These are phyloP conservation scores for Aristolochia californica DNA, from an alignment of 164 flowering plant species.

Conservation along the genomic window DNA sequence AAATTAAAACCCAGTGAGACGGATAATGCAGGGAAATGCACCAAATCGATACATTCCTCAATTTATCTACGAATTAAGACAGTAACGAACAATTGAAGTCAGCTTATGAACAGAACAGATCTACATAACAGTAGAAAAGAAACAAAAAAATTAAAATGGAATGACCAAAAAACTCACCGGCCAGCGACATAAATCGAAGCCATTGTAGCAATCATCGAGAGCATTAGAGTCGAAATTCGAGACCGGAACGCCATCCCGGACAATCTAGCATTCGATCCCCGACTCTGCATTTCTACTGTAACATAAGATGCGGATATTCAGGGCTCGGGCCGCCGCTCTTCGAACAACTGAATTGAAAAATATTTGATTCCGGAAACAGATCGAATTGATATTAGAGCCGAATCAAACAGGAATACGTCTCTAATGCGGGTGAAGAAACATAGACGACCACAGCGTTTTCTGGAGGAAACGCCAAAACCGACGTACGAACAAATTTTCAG, in stretches of 20 bases:
- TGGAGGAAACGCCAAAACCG: background rate
- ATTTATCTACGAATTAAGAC: background rate
- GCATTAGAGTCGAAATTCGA: constrained; percentile 42
- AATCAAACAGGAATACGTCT: background rate
- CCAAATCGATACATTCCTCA: background rate
- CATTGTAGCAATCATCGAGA: constrained; percentile 73
- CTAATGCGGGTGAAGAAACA: too few relatives aligned
- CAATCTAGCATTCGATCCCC: constrained; percentile 43
- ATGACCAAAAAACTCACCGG: constrained; percentile 29
- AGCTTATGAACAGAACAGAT: background rate
- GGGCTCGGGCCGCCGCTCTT: too few relatives aligned
- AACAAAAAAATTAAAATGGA: background rate
- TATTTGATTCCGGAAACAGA: background rate
- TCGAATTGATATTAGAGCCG: background rate
- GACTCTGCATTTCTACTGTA: constrained; percentile 40
- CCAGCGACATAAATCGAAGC: constrained; percentile 87
- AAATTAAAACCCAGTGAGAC: background rate
- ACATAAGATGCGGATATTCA: too few relatives aligned
- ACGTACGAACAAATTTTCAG: constrained; percentile 2
- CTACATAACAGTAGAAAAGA: background rate
- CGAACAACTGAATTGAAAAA: background rate
- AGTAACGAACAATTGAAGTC: background rate
- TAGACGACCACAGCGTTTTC: background rate
- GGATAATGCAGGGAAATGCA: background rate
- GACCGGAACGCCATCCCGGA: constrained; percentile 41